Base-by-base conservation (phyloP, 805 yeast genomes). In the Wickerhamiella kurtzmanii region DNA sequence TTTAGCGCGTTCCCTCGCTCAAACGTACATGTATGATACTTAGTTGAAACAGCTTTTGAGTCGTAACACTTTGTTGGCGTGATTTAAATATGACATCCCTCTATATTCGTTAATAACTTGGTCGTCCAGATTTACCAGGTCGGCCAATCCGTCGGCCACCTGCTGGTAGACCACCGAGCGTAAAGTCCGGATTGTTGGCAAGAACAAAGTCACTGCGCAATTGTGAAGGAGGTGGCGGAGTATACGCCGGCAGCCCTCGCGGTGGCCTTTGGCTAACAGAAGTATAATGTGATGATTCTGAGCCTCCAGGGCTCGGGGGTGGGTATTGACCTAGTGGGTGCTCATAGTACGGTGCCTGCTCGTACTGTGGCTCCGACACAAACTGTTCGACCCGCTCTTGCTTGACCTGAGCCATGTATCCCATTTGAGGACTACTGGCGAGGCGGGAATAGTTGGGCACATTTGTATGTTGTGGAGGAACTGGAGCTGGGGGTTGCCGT, bases 121-220 rank as follows among this genome's bases (percentile, higher is more conserved):
- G 32, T 25, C 32, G 32, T n/a, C n/a, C n/a, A 25, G 6, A 6
- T 25, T 6, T 25, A 11, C 32, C 9, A 6, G 32, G 32, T 25
- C 32, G 41, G 5, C 41, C 20, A 18, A 18, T 38, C 11, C 41
- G 22, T 19, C 41, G 21, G 6, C 41, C 16, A 18, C 41, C 16
- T 6, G n/a, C 18, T 5, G 41, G 41, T 4, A 41, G 20, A 4
- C 35, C 46, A 37, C 54, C 56, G 1, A 55, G 17, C 9, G 53
- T 48, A 46, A 55, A 55, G 45, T 55, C 59, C 2, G 59, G 59
- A 41, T 55, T 55, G 41, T 32, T 45, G 21, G 46, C 48, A 37
- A 55, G 43, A 4, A 51, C 57, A 6, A 55, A 22, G 16, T 55
- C 59, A 38, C 56, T 54, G 8, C 48, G 42, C 35, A 44, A 44